A percentile compares a stretch with the other conserved stretches of the same genome.
phyloP scores from a whole-genome alignment of 2,329 filamentous ascomycete genomes.

The Aspergillus thermomutatus region DNA sequence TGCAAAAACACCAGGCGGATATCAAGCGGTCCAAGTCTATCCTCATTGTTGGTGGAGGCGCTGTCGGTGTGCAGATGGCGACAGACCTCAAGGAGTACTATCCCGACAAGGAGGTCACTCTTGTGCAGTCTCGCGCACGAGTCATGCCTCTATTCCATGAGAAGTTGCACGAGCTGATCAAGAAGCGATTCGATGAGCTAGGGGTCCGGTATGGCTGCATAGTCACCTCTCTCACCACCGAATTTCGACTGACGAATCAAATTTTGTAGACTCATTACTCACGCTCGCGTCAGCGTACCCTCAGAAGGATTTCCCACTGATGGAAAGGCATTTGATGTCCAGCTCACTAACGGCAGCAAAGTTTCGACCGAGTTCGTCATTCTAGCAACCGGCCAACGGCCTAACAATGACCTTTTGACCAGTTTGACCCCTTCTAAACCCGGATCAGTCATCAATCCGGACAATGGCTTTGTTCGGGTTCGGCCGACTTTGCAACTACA shows the following conservation, averaged over 20 bases:
- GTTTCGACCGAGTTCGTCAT: conserved; percentile 42
- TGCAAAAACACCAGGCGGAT: conserved; percentile 30
- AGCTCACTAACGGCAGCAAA: conserved; percentile 29
- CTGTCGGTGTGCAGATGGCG: conserved; percentile 51
- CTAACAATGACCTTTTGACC: conserved; percentile 42
- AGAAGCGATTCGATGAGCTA: conserved; percentile 32
- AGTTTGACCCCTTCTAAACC: conserved; percentile 24
- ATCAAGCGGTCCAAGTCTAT: conserved; percentile 29
- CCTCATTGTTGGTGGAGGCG: conserved; percentile 46
- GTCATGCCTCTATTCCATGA: conserved; percentile 35
- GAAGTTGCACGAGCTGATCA: conserved; percentile 28
- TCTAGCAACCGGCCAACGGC: conserved; percentile 47
- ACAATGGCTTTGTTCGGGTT: conserved; percentile 33
- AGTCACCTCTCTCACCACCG: too few relatives aligned
- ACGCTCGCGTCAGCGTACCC: conserved; percentile 27
- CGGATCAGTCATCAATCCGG: conserved; percentile 28
- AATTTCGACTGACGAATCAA: not conserved
- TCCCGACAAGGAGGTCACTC: conserved; percentile 45
- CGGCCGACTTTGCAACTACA: conserved; percentile 33
- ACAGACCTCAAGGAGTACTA: conserved; percentile 49
- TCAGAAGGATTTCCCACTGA: conserved; percentile 24
- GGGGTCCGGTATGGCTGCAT: conserved; percentile 20
- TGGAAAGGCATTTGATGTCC: conserved; percentile 22
- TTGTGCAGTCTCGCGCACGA: conserved; percentile 46
- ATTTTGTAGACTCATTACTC: conserved; percentile 24